Evolutionary conservation across 345 rosid species (phyloP), one percentile per base, ranked within the genome.

Genomic region (Camelina sativa): DNA sequence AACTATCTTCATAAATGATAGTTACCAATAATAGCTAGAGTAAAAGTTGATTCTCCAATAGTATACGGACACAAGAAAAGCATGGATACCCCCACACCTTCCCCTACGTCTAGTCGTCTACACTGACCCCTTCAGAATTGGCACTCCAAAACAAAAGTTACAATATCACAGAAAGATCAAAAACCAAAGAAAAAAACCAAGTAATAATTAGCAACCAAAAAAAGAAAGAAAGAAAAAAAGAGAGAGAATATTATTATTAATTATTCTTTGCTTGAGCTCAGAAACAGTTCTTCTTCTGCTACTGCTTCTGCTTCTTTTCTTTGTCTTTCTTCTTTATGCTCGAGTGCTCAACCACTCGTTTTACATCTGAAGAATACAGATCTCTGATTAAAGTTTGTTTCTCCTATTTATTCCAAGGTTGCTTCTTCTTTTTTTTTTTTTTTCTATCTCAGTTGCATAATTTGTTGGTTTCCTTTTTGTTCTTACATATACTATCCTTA

Each of bases 201-300:
- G 9, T 5, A 55, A 34, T 5, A 2, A 44, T 28, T 28, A 28
- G 30, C 5, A 28, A 28, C 0, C 5, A 28, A 28, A 28, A 2
- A 8, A 48, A 32, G 4, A 15, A 25, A 8, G 9, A 19, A 41
- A 20, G 5, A 12, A 74, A 7, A 67, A 48, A 37, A 70, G 25
- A 77, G n/a, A 57, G 19, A 57, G 37, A 64, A 64, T 71, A 76
- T 55, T 53, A 76, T 55, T 41, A 52, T 43, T 4, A 34, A 65
- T 62, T 63, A 77, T 77, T 77, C 76, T 58, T 77, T 77, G 71
- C 80, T 77, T 77, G 67, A 48, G 47, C 48, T 57, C 41, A 37
- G 35, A 57, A 64, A 71, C 62, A 30, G 62, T 65, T 62, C 63
- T 41, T 30, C 74, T 32, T 6, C 71, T 63, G 3, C 73, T 8